Conservation (phyloP, 2,329 filamentous ascomycete genomes). For the Penicillium sp. region DNA sequence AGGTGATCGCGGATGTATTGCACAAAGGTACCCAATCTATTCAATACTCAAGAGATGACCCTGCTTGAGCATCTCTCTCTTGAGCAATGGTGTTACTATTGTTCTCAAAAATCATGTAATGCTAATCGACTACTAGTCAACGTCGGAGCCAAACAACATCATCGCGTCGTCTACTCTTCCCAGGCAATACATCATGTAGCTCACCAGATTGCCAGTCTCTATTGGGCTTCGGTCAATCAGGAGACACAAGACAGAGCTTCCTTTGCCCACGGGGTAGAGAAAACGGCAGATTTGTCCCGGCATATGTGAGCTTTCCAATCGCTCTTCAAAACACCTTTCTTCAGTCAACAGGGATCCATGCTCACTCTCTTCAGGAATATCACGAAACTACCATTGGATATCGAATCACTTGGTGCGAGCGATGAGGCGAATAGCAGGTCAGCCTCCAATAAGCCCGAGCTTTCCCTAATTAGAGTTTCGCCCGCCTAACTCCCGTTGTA, state of each 20-base stretch:
- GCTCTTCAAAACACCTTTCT: neutral
- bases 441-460: constrained; percentile 14
- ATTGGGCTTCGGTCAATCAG: constrained; percentile 55
- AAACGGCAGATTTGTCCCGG: constrained; percentile 45
- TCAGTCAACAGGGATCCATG: constrained; percentile 7
- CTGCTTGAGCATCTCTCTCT: neutral
- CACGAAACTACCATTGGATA: constrained; percentile 41
- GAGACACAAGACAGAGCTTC: constrained; percentile 32
- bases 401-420: constrained; percentile 36
- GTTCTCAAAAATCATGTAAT: neutral
- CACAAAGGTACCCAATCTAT: constrained; percentile 50
- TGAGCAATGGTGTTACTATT: neutral
- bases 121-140: constrained; percentile 48
- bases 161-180: constrained; percentile 56
- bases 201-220: constrained; percentile 59
- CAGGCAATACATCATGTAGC: constrained; percentile 60
- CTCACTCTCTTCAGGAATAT: constrained; percentile 40
- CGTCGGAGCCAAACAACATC: constrained; percentile 55
- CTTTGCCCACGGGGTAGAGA: constrained; percentile 39
- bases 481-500: constrained; percentile 31
- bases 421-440: constrained; percentile 42
- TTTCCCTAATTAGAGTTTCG: constrained; percentile 24
- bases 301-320: constrained; percentile 36
- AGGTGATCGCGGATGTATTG: constrained; percentile 54
- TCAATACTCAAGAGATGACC: neutral